Percentiles rank a stretch among this genome's conserved stretches.
Evolutionary conservation across 768 basidiomycete species (phyloP).

Genomic region (Russula virescens): DNA sequence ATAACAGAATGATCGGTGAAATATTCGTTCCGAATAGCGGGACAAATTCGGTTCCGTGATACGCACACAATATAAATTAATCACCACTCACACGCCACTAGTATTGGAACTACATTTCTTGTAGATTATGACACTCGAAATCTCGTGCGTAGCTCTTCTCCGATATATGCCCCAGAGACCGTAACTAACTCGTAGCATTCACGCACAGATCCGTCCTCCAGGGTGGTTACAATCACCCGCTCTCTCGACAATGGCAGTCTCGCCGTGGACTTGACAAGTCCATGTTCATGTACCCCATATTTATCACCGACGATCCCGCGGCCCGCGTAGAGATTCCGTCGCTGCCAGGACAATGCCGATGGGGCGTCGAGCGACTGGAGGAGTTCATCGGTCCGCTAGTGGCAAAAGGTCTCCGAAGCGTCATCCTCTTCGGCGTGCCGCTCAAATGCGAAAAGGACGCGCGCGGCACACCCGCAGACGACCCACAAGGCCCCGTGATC

Average conservation of each 20-base stretch:
- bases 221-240: slow-evolving; percentile 91
- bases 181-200: neutral
- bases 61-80: neutral
- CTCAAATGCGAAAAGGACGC: slow-evolving; percentile 74
- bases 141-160: slow-evolving; percentile 16
- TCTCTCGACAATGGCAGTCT: slow-evolving; percentile 83
- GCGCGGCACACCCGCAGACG: slow-evolving; percentile 84
- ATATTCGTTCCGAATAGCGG: too few species aligned
- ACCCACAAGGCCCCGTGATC: slow-evolving; percentile 86
- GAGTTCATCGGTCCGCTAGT: slow-evolving; percentile 84
- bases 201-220: slow-evolving; percentile 68
- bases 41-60: neutral
- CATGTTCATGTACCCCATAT: slow-evolving; percentile 99
- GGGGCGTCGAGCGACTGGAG: slow-evolving; percentile 94
- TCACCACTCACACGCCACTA: neutral
- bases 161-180: too few species aligned
- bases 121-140: slow-evolving; percentile 16
- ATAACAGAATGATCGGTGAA: too few species aligned
- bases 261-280: slow-evolving; percentile 73
- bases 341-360: slow-evolving; percentile 83
- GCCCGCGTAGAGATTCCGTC: slow-evolving; percentile 70
- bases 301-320: slow-evolving; percentile 91
- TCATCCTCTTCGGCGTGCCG: slow-evolving; percentile 94
- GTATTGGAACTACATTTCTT: neutral
- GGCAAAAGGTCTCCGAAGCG: slow-evolving; percentile 81